Conservation (phyloP, 805 yeast species). For the Suhomyces sp. region DNA sequence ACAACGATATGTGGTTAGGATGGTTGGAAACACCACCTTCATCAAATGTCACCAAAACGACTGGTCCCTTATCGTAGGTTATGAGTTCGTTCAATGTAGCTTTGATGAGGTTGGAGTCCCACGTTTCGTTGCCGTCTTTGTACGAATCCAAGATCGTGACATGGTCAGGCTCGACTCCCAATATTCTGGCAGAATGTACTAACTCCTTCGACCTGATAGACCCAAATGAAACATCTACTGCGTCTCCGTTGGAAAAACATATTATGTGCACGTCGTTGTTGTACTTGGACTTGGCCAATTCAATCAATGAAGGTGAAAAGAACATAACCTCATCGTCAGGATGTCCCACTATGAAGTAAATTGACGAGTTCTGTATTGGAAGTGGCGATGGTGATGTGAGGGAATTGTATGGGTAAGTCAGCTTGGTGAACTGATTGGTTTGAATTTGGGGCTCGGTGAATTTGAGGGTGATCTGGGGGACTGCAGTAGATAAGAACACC, state of each 20-base stretch:
- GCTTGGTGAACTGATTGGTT: conserved; percentile 19
- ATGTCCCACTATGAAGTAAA: conserved; percentile 75
- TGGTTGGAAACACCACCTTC: conserved; percentile 78
- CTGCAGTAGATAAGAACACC: conserved; percentile 37
- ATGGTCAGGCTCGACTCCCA: conserved; percentile 46
- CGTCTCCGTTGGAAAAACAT: conserved; percentile 75
- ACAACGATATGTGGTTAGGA: conserved; percentile 75
- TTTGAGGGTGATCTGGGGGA: conserved; percentile 36
- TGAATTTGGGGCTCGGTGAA: conserved; percentile 29
- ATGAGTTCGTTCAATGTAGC: conserved; percentile 31
- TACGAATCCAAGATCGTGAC: conserved; percentile 46
- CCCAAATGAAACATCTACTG: conserved; percentile 67
- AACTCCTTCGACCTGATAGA: conserved; percentile 59
- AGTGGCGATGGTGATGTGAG: conserved; percentile 32
- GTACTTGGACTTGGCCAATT: conserved; percentile 44
- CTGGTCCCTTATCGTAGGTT: conserved; percentile 14
- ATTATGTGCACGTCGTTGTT: conserved; percentile 54
- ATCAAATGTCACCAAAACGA: conserved; percentile 75
- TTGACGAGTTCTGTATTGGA: conserved; percentile 31
- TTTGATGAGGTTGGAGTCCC: conserved; percentile 54
- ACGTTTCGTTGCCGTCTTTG: conserved; percentile 58
- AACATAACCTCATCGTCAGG: conserved; percentile 99
- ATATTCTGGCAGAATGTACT: conserved; percentile 46
- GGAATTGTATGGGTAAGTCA: conserved; percentile 35
- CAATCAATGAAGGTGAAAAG: conserved; percentile 75